phyloP scores from a whole-genome alignment of 495 filamentous ascomycete species.

The Hypoxylon trugodes region DNA sequence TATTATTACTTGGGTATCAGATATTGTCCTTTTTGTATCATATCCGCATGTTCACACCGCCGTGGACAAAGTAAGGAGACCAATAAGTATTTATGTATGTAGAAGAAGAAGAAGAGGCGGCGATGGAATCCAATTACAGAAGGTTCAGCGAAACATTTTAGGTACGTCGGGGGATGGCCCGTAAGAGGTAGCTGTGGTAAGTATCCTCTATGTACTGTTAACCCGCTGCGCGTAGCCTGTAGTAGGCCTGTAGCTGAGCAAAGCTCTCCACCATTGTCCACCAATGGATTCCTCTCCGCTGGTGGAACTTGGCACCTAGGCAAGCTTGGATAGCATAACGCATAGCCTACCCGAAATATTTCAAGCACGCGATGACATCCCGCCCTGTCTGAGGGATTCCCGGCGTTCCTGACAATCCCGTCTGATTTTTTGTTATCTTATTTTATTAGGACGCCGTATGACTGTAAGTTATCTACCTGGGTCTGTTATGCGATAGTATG shows the following conservation, averaged over 20 bases:
- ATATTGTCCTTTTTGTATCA: no score
- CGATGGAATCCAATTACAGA: slow-evolving; percentile 30
- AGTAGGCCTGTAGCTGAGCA: slow-evolving; percentile 14
- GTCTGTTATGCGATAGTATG: no score
- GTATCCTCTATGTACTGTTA: slow-evolving; percentile 33
- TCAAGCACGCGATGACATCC: background rate
- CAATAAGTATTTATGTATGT: no score
- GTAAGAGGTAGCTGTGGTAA: slow-evolving; percentile 31
- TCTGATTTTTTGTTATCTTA: background rate
- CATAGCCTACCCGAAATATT: slow-evolving; percentile 24
- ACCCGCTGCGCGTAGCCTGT: no score
- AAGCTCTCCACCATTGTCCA: slow-evolving; percentile 31
- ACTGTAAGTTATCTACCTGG: no score
- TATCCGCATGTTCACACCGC: no score
- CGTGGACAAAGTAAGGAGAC: no score
- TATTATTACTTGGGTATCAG: no score
- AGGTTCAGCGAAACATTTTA: slow-evolving; percentile 27
- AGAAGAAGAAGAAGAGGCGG: slow-evolving; percentile 22
- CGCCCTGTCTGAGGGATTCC: background rate
- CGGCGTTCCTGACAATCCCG: slow-evolving; percentile 31
- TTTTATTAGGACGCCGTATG: no score
- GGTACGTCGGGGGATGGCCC: slow-evolving; percentile 34
- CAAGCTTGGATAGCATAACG: slow-evolving; percentile 9
- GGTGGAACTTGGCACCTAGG: slow-evolving; percentile 33
- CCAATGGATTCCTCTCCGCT: slow-evolving; percentile 28